Evolutionary conservation across 2,329 filamentous ascomycete species (phyloP).

Genomic region (Microsporum ferrugineum): DNA sequence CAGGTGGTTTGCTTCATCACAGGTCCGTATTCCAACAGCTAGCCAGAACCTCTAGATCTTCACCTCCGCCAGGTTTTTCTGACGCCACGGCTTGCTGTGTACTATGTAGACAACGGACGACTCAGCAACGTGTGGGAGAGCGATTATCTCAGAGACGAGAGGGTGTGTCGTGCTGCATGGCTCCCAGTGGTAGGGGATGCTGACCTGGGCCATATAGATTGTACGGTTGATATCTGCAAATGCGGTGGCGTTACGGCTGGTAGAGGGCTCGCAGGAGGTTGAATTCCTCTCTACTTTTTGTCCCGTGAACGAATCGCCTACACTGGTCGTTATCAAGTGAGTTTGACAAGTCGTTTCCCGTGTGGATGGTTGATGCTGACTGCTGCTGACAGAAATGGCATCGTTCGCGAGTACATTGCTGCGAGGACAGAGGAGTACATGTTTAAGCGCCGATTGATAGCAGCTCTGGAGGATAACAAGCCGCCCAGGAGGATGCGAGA

Average conservation of each 20-base stretch:
- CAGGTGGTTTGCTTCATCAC: slow-evolving; percentile 75
- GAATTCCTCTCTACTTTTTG: slow-evolving; percentile 73
- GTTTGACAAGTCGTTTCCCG: slow-evolving; percentile 16
- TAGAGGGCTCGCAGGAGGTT: slow-evolving; percentile 66
- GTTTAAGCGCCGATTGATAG: slow-evolving; percentile 48
- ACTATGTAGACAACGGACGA: slow-evolving; percentile 42
- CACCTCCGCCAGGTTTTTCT: background rate
- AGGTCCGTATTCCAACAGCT: slow-evolving; percentile 39
- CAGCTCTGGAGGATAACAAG: slow-evolving; percentile 27
- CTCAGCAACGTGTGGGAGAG: slow-evolving; percentile 49
- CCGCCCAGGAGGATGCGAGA: slow-evolving; percentile 5
- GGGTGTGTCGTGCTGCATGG: slow-evolving; percentile 23
- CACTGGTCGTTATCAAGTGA: slow-evolving; percentile 55
- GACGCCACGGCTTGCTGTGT: background rate
- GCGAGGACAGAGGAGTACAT: slow-evolving; percentile 53
- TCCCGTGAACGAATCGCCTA: slow-evolving; percentile 65
- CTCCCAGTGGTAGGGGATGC: background rate
- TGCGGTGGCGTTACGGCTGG: slow-evolving; percentile 58
- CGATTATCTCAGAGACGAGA: slow-evolving; percentile 47
- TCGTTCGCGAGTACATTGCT: slow-evolving; percentile 64
- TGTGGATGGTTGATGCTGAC: background rate
- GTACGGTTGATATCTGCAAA: slow-evolving; percentile 47
- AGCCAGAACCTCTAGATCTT: background rate
- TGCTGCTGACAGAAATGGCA: slow-evolving; percentile 48
- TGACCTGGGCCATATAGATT: slow-evolving; percentile 35